Evolutionary conservation across 176 grass and related monocot genomes (phyloP).

Genomic region (Neostapfia colusana): DNA sequence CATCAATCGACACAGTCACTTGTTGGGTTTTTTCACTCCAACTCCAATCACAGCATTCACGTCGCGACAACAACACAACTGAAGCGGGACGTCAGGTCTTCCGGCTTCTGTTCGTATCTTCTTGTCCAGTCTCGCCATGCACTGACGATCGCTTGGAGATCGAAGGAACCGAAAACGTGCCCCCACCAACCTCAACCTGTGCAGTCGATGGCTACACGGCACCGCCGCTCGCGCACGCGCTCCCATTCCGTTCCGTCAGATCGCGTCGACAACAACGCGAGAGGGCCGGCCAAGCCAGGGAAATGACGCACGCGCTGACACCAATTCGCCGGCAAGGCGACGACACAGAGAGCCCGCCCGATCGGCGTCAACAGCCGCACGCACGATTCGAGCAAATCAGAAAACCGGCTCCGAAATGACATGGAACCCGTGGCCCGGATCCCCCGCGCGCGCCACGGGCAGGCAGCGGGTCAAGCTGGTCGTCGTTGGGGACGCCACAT

Average conservation of each 20-base stretch:
- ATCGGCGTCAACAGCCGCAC: constrained; percentile 26
- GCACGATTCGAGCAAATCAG: neutral
- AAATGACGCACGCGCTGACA: constrained; percentile 69
- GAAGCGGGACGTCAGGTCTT: too few species aligned
- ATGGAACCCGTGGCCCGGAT: neutral
- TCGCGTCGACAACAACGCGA: constrained; percentile 41
- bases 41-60: too few species aligned
- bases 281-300: neutral
- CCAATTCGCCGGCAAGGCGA: constrained; percentile 49
- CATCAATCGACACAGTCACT: too few species aligned
- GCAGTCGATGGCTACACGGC: neutral
- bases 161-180: neutral
- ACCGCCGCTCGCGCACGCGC: neutral
- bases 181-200: neutral
- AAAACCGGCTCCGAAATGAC: neutral
- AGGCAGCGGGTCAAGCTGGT: neutral
- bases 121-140: too few species aligned
- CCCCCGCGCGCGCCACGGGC: too few species aligned
- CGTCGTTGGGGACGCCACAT: neutral
- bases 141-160: neutral
- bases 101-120: too few species aligned
- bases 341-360: neutral
- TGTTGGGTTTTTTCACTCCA: too few species aligned
- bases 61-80: too few species aligned
- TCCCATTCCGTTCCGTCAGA: neutral